Base-by-base conservation (phyloP, 345 rosid species). In the Murraya koenigii region DNA sequence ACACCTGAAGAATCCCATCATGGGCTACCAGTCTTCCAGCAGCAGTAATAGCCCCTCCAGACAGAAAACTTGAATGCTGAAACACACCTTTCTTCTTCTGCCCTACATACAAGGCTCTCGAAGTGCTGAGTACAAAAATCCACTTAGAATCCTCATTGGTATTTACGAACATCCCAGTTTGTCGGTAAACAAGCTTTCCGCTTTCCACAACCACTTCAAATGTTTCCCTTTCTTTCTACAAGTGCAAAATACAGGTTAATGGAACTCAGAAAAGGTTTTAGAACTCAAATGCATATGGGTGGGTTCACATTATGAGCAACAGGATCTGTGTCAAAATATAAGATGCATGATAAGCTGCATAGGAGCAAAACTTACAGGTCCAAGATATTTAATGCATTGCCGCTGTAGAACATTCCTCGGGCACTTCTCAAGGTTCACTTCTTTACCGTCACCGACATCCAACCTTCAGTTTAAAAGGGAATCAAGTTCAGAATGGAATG, bases 391-490 rank as follows among this genome's bases (percentile, higher is more conserved):
- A 55, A 91, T 90, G 82, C 92, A 90, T 41, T 91, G 89, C 65
- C 81, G 81, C 25, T 88, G 89, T 55, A 91, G 87, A 75, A 81
- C 81, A 69, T 30, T 79, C 80, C 90, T 86, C 23, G 82, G 79
- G 47, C 87, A 86, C 54, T 66, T 82, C 75, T 83, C 87, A 64
- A 83, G 78, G 81, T 90, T 90, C 70, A 87, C 54, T 77, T 90
- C 93, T 86, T 90, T 91, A 26, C 93, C 96, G 69, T 90, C 93
- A 6, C 93, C 93, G 41, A 91, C 75, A 76, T 91, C 96, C 90
- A 91, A 83, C 96, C 96, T 91, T 80, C 78, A 83, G 78, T 76
- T 81, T 28, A 65, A 58, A 71, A 63, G 68, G 64, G 52, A 61
- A 61, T 36, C 39, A 30, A 77, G 70, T 49, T 86, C 63, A 80